Evolutionary conservation across 371 early-diverging fungal species (phyloP).

Genomic region (Hamiltosporidium magnivora): DNA sequence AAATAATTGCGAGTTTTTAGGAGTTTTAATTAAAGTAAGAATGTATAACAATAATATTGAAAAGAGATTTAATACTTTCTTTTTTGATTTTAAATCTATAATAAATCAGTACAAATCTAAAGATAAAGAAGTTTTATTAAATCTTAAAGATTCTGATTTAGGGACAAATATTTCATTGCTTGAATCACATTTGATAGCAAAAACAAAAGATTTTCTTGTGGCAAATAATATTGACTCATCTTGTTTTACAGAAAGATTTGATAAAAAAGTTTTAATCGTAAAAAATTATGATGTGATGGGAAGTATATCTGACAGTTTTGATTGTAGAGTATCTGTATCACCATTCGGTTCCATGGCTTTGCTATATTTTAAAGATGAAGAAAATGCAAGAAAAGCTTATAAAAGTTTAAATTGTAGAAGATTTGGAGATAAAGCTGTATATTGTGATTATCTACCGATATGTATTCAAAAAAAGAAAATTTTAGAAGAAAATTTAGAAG

Average conservation of each 20-base stretch:
- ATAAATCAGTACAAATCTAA: slow-evolving; percentile 42
- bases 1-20: not conserved
- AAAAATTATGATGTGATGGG: slow-evolving; percentile 33
- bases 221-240: slow-evolving; percentile 34
- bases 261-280: slow-evolving; percentile 33
- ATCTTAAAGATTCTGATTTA: slow-evolving; percentile 46
- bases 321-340: slow-evolving; percentile 26
- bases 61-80: slow-evolving; percentile 45
- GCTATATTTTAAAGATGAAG: slow-evolving; percentile 44
- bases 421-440: slow-evolving; percentile 46
- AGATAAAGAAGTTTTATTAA: slow-evolving; percentile 35
- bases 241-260: slow-evolving; percentile 1
- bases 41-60: not conserved
- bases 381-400: slow-evolving; percentile 36
- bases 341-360: slow-evolving; percentile 52
- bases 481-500: not conserved
- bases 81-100: slow-evolving; percentile 55
- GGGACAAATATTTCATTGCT: slow-evolving; percentile 46
- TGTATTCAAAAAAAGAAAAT: slow-evolving; percentile 1
- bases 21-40: not conserved
- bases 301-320: slow-evolving; percentile 12
- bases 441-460: slow-evolving; percentile 51
- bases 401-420: slow-evolving; percentile 46
- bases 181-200: slow-evolving; percentile 52
- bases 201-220: slow-evolving; percentile 48